These are phyloP conservation scores for Claviceps fusiformis DNA, from an alignment of 2,329 filamentous ascomycete genomes.

Conservation along the genomic window DNA sequence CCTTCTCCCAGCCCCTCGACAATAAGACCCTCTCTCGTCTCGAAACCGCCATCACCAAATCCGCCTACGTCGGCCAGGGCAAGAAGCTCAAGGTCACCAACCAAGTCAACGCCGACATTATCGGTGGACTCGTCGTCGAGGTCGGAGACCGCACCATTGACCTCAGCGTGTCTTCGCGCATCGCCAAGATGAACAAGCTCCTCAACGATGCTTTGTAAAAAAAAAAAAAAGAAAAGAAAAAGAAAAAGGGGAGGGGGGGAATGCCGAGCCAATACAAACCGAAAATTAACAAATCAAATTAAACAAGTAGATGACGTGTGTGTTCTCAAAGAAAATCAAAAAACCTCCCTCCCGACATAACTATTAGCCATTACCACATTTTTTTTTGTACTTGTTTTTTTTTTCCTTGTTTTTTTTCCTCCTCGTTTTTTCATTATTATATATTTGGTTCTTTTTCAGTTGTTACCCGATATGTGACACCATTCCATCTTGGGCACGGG, in stretches of 20 bases:
- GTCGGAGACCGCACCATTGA: conserved; percentile 97
- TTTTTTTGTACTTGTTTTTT: neutral
- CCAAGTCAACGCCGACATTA: conserved; percentile 85
- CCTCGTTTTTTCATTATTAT: neutral
- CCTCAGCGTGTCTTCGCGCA: conserved; percentile 85
- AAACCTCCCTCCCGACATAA: neutral
- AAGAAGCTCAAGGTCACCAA: conserved; percentile 98
- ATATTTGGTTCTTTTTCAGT: neutral
- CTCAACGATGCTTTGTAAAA: conserved; percentile 92
- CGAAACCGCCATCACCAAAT: conserved; percentile 81
- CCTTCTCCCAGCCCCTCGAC: conserved; percentile 58
- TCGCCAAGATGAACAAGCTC: conserved; percentile 99
- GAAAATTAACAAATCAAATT: conserved; percentile 11
- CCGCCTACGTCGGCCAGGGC: conserved; percentile 71
- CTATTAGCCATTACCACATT: neutral
- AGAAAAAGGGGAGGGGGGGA: too few relatives aligned
- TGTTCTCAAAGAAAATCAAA: neutral
- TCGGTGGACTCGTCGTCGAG: conserved; percentile 89
- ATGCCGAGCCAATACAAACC: neutral
- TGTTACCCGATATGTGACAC: neutral
- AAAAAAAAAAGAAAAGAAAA: conserved; percentile 11
- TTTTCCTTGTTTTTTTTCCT: too few relatives aligned
- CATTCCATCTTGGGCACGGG: neutral
- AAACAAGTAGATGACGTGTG: conserved; percentile 7
- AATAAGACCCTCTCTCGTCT: conserved; percentile 73